Evolutionary conservation across 805 yeast genomes (phyloP).

Genomic region (Saturnispora sanitii): DNA sequence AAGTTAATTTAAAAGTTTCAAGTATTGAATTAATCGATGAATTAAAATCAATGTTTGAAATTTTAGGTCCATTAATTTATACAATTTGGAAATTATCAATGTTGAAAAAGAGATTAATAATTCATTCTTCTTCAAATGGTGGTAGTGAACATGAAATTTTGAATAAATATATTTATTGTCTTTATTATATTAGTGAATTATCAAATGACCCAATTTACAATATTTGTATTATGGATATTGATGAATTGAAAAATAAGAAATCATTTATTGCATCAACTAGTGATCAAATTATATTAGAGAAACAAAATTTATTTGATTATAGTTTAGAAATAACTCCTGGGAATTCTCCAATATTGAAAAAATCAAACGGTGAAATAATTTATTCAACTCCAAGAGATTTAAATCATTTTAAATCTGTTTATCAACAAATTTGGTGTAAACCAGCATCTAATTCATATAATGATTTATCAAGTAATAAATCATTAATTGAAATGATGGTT

Average conservation of each 20-base stretch:
- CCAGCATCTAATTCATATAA: too few relatives aligned
- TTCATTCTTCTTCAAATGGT: constrained; percentile 21
- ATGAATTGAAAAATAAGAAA: constrained; percentile 23
- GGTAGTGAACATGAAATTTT: constrained; percentile 12
- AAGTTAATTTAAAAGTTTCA: constrained; percentile 7
- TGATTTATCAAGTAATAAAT: constrained; percentile 15
- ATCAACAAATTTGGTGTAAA: constrained; percentile 12
- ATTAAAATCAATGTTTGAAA: constrained; percentile 37
- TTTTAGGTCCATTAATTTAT: constrained; percentile 57
- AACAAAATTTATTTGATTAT: constrained; percentile 40
- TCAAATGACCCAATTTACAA: constrained; percentile 47
- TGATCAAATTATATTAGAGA: constrained; percentile 54
- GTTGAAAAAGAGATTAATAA: constrained; percentile 44
- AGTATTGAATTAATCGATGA: constrained; percentile 36
- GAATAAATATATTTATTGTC: constrained; percentile 45
- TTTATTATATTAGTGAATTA: constrained; percentile 45
- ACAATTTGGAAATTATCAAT: constrained; percentile 55
- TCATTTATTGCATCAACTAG: constrained; percentile 54
- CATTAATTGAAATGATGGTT: constrained; percentile 29
- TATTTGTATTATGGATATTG: constrained; percentile 50
- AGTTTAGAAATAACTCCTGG: constrained; percentile 24
- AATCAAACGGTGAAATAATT: constrained; percentile 9
- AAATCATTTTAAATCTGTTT: constrained; percentile 26
- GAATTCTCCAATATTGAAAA: constrained; percentile 17
- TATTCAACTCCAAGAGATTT: constrained; percentile 31